Evolutionary conservation across 495 filamentous ascomycete genomes (phyloP), one percentile per base, ranked within the genome.

Genomic region (Podospora appendiculata): DNA sequence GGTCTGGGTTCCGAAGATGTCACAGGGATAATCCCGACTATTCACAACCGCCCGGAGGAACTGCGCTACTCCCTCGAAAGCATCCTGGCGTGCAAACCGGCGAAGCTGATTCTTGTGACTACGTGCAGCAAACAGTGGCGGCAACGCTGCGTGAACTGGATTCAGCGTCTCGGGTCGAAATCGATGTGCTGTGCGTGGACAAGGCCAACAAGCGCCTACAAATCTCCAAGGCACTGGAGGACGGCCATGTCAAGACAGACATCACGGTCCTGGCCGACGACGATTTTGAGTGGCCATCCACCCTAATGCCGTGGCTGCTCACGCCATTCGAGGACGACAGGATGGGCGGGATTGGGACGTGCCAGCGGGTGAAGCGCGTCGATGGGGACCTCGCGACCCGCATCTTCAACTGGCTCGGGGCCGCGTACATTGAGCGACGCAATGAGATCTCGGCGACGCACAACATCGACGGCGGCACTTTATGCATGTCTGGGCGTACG

Each of bases 391-490:
- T 83, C 44, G 70, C 65, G 34, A 77, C 80, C 50, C 76, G 75
- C 16, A 63, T 84, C 48, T 93, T 79, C 80, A 83, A 85, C 57
- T 95, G 85, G 69, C 76, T 95, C n/a, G 89, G 87, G 2, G 86
- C 87, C 25, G 73, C 84, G 33, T 95, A 95, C 62, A 83, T 95
- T 45, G 85, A 90, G 61, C 76, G 89, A 38, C 78, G 89, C 45
- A 93, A 92, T 62, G 89, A 95, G 66, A 91, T 89, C 64, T 88
- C 86, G 41, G 87, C 89, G 10, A 91, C 88, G 35, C 88, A 89
- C 54, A 82, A 86, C 64, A 78, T 93, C 44, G 89, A 95, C 65
- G 89, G 89, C 44, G 89, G 89, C 16, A 80, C 90, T 18, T 89
- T 88, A 25, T 93, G 89, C 69, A 84, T 95, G 73, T 95, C 89